These are phyloP conservation scores for Candida quercuum DNA, from an alignment of 805 yeast species.

Conservation along the genomic window DNA sequence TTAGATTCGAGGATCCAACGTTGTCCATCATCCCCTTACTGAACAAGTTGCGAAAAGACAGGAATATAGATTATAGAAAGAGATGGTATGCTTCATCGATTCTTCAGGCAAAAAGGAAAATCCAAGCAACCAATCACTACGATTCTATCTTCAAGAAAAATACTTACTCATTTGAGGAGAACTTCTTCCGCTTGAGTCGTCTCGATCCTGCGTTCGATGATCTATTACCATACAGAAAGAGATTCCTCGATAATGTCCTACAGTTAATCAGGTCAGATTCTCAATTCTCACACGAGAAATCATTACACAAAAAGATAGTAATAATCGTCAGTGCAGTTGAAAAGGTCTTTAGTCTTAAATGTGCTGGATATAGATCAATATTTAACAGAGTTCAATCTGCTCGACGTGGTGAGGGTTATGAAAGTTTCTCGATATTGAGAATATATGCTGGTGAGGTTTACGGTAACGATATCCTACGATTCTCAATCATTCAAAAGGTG, in stretches of 20 bases:
- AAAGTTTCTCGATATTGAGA: conserved; percentile 6
- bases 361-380: background rate
- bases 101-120: conserved; percentile 6
- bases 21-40: no score
- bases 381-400: background rate
- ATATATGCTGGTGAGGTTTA: conserved; percentile 7
- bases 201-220: conserved; percentile 18
- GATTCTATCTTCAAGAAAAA: background rate
- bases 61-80: background rate
- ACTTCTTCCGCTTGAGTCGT: conserved; percentile 5
- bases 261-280: conserved; percentile 1
- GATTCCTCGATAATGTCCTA: conserved; percentile 2
- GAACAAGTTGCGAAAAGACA: background rate
- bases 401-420: background rate
- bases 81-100: background rate
- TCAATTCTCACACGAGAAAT: background rate
- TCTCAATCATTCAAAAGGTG: no score
- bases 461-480: no score
- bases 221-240: conserved; percentile 11
- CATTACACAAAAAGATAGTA: conserved; percentile 8
- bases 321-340: no score
- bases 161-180: conserved; percentile 8
- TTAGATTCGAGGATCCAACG: no score
- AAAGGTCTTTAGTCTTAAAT: no score
- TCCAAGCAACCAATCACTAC: background rate